phyloP scores from a whole-genome alignment of 208 protist species.

The Sergeia podlipaevii region DNA sequence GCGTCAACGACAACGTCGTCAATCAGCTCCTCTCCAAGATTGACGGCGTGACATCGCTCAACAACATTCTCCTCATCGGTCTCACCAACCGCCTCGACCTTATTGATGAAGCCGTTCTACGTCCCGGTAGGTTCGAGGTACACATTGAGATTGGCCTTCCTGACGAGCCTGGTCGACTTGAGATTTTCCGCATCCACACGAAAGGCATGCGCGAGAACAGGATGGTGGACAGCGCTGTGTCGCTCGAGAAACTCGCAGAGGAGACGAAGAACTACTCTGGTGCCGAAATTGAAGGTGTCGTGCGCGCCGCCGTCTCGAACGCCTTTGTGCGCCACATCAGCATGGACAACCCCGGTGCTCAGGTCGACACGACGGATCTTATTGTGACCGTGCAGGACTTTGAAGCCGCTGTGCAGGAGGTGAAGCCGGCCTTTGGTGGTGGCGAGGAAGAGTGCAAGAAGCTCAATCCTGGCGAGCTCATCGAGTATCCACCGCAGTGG shows the following conservation, averaged over 20 bases:
- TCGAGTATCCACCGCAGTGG: slow-evolving; percentile 92
- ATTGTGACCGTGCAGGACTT: slow-evolving; percentile 77
- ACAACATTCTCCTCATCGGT: slow-evolving; percentile 99
- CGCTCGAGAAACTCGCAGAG: slow-evolving; percentile 91
- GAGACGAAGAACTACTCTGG: slow-evolving; percentile 99
- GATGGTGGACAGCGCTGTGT: slow-evolving; percentile 90
- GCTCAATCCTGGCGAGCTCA: slow-evolving; percentile 90
- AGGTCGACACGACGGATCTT: slow-evolving; percentile 50
- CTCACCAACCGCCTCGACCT: slow-evolving; percentile 99
- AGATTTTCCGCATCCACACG: slow-evolving; percentile 99
- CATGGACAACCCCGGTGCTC: slow-evolving; percentile 59
- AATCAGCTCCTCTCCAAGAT: slow-evolving; percentile 99
- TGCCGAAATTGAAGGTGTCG: slow-evolving; percentile 94
- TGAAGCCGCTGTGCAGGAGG: slow-evolving; percentile 73
- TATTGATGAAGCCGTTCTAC: slow-evolving; percentile 99
- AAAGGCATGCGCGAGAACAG: slow-evolving; percentile 89
- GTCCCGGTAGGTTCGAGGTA: slow-evolving; percentile 99
- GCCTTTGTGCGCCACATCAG: slow-evolving; percentile 92
- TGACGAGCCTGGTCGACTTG: slow-evolving; percentile 95
- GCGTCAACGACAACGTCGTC: slow-evolving; percentile 98
- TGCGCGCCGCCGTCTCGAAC: slow-evolving; percentile 83
- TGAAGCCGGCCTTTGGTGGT: slow-evolving; percentile 97
- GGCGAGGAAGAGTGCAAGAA: slow-evolving; percentile 89
- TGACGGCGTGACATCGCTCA: slow-evolving; percentile 97
- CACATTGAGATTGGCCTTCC: slow-evolving; percentile 98